Conservation (phyloP, 2,329 filamentous ascomycete genomes). For the Arthrobotrys megalospora region DNA sequence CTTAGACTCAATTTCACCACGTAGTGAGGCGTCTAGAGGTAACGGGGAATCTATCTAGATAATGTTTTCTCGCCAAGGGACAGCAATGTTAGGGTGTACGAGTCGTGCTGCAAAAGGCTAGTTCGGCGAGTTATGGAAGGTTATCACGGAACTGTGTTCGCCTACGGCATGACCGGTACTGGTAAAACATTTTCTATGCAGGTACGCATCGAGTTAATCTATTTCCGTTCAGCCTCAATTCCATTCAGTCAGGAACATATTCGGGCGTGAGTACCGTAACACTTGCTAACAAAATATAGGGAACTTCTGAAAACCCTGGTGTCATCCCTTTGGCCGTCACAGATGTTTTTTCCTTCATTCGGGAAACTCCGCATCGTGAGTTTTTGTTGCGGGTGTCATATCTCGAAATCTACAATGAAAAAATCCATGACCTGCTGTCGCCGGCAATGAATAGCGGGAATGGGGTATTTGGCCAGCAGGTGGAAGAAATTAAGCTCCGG, state of each 20-base stretch:
- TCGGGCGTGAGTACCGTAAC: too few species aligned
- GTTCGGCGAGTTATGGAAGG: conserved; percentile 99
- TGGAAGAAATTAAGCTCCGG: conserved; percentile 96
- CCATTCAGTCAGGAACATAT: neutral
- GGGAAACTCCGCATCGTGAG: conserved; percentile 93
- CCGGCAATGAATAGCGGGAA: conserved; percentile 67
- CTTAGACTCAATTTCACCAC: conserved; percentile 43
- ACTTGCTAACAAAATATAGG: conserved; percentile 26
- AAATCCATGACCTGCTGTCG: conserved; percentile 91
- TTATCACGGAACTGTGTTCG: conserved; percentile 97
- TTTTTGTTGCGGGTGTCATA: conserved; percentile 97
- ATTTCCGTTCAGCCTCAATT: conserved; percentile 26
- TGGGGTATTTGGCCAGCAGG: conserved; percentile 72
- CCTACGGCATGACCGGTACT: conserved; percentile 98
- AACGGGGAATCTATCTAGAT: conserved; percentile 72
- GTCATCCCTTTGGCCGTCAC: conserved; percentile 98
- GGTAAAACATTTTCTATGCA: conserved; percentile 99
- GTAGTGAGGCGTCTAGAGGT: conserved; percentile 47
- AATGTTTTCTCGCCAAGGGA: conserved; percentile 96
- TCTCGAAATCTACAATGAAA: conserved; percentile 98
- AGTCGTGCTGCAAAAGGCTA: conserved; percentile 91
- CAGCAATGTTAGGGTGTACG: conserved; percentile 94
- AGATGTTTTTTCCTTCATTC: conserved; percentile 98
- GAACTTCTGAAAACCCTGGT: conserved; percentile 75
- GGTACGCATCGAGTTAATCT: conserved; percentile 75